These are phyloP conservation scores for Macadamia tetraphylla DNA, from an alignment of 164 flowering plant genomes.

Conservation along the genomic window DNA sequence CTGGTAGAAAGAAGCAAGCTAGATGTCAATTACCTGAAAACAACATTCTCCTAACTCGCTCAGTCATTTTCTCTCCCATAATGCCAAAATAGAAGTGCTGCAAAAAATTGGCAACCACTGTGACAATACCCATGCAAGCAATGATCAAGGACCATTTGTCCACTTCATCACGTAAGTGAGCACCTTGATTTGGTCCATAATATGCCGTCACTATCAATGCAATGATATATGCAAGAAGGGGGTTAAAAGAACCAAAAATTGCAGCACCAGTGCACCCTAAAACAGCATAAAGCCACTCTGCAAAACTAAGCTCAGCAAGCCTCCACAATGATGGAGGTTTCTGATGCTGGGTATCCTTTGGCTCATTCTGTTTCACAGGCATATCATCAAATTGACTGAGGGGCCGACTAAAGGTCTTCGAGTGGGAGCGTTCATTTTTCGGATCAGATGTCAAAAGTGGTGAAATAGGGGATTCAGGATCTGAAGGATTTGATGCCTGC, in stretches of 20 bases:
- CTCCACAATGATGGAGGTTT: constrained; percentile 86
- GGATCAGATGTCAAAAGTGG: constrained; percentile 96
- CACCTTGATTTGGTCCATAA: constrained; percentile 40
- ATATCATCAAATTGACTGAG: constrained; percentile 52
- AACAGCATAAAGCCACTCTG: constrained; percentile 98
- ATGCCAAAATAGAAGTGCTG: constrained; percentile 98
- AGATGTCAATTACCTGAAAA: constrained; percentile 59
- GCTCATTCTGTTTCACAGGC: constrained; percentile 32
- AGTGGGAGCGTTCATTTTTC: constrained; percentile 90
- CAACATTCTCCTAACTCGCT: constrained; percentile 97
- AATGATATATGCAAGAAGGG: constrained; percentile 90
- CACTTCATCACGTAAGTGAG: constrained; percentile 51
- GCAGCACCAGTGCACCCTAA: constrained; percentile 95
- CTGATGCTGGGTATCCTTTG: constrained; percentile 36
- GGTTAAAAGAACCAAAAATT: constrained; percentile 93
- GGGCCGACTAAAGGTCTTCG: constrained; percentile 92
- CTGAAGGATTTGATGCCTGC: constrained; percentile 64
- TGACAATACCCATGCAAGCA: constrained; percentile 90
- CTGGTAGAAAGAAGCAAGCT: background rate
- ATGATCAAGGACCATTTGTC: constrained; percentile 91
- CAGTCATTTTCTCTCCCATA: constrained; percentile 99
- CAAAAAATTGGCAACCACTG: constrained; percentile 90
- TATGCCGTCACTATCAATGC: constrained; percentile 69
- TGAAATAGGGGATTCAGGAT: constrained; percentile 96
- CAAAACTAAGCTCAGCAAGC: constrained; percentile 85